These are phyloP conservation scores for Dovyalis caffra DNA, from an alignment of 345 rosid genomes.

Conservation along the genomic window DNA sequence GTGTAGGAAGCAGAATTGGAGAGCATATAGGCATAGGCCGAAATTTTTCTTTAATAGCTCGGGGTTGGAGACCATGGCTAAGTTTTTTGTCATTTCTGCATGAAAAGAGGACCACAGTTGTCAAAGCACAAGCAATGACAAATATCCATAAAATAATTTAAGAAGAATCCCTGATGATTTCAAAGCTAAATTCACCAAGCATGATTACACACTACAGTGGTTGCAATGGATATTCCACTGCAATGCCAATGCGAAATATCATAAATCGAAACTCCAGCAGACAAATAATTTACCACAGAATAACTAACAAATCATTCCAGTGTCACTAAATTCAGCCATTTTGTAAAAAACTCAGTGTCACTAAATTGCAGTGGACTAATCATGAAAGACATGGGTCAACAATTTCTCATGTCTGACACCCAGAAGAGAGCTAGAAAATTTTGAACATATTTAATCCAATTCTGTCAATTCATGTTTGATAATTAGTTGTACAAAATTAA, in stretches of 20 bases:
- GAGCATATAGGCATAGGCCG: conserved; percentile 93
- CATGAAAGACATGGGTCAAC: not conserved
- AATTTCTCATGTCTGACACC: not conserved
- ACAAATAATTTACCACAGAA: not conserved
- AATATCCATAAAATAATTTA: not conserved
- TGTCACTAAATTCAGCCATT: no score
- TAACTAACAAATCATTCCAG: not conserved
- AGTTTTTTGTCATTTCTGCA: conserved; percentile 69
- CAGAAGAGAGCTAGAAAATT: not conserved
- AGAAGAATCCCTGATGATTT: not conserved
- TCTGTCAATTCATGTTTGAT: not conserved
- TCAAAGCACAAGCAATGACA: conserved; percentile 5
- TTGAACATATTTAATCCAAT: not conserved
- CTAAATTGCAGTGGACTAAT: not conserved
- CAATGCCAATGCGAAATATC: no score
- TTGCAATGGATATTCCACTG: not conserved
- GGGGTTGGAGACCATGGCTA: conserved; percentile 44
- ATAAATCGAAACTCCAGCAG: no score
- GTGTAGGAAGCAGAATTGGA: conserved; percentile 78
- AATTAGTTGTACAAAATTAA: no score
- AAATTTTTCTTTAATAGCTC: conserved; percentile 73
- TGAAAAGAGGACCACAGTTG: conserved; percentile 17
- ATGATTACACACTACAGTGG: not conserved
- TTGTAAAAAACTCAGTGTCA: not conserved
- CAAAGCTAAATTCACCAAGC: conserved; percentile 15